Conservation (phyloP, 2,329 filamentous ascomycete species). For the Bertia moriformis region DNA sequence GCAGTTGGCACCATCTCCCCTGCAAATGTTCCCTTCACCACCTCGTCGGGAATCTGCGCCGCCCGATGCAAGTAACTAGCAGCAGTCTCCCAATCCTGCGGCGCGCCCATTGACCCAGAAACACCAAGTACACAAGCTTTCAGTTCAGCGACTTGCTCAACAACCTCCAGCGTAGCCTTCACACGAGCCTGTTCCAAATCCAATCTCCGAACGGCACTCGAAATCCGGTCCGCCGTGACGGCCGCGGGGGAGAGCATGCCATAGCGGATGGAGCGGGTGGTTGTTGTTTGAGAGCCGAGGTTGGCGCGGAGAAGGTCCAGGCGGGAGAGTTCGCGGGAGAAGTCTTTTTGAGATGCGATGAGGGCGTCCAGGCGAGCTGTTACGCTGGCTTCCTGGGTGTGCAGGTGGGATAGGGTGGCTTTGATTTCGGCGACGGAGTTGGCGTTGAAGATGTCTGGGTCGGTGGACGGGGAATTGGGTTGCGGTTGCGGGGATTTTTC, state of each 20-base stretch:
- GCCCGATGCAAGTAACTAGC: constrained; percentile 73
- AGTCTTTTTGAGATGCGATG: constrained; percentile 69
- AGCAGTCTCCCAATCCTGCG: constrained; percentile 96
- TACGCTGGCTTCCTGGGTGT: constrained; percentile 60
- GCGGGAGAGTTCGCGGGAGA: constrained; percentile 72
- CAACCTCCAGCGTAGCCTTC: constrained; percentile 76
- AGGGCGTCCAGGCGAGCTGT: constrained; percentile 63
- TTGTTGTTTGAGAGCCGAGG: constrained; percentile 73
- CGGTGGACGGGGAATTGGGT: not conserved
- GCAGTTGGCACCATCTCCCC: constrained; percentile 86
- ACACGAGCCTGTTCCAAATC: constrained; percentile 86
- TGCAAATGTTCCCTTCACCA: constrained; percentile 74
- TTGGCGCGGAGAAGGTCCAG: constrained; percentile 81
- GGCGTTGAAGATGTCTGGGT: not conserved
- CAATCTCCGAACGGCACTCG: constrained; percentile 70
- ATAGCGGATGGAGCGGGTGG: constrained; percentile 71
- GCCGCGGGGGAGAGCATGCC: constrained; percentile 81
- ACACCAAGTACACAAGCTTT: constrained; percentile 94
- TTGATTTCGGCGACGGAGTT: constrained; percentile 63
- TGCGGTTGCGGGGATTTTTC: no score
- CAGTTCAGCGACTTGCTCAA: constrained; percentile 91
- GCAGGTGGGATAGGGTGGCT: constrained; percentile 60
- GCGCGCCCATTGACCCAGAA: constrained; percentile 88
- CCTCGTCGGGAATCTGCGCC: constrained; percentile 63
- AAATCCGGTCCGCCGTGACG: constrained; percentile 71